These are phyloP conservation scores for Lagenaria siceraria DNA, from an alignment of 306 rosid genomes.

Conservation along the genomic window DNA sequence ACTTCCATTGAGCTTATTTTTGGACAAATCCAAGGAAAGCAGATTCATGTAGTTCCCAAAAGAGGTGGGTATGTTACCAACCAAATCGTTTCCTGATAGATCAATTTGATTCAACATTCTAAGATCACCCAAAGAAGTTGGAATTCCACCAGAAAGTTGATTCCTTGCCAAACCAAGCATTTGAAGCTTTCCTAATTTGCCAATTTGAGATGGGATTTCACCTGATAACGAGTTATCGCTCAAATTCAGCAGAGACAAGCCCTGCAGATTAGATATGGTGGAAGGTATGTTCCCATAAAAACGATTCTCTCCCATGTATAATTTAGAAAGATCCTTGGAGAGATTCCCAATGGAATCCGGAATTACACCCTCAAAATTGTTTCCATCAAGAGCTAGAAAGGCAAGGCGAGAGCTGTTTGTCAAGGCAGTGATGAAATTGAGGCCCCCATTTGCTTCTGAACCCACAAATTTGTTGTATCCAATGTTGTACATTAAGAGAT, in stretches of 20 bases:
- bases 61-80: conserved; percentile 29
- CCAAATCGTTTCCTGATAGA: conserved; percentile 41
- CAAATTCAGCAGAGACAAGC: conserved; percentile 42
- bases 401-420: conserved; percentile 40
- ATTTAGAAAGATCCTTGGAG: conserved; percentile 26
- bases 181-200: conserved; percentile 32
- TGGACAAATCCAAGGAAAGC: conserved; percentile 49
- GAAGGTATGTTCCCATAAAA: conserved; percentile 46
- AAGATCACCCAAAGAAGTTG: conserved; percentile 46
- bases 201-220: conserved; percentile 46
- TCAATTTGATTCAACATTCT: conserved; percentile 32
- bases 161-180: conserved; percentile 32
- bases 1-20: conserved; percentile 51
- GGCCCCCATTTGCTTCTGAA: conserved; percentile 16
- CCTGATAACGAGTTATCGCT: conserved; percentile 43
- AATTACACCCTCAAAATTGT: conserved; percentile 41
- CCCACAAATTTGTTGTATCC: conserved; percentile 40
- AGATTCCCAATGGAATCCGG: conserved; percentile 64
- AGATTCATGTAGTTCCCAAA: conserved; percentile 35
- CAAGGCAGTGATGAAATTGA: conserved; percentile 42
- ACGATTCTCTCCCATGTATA: conserved; percentile 58
- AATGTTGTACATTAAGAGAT: conserved; percentile 44
- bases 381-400: conserved; percentile 37
- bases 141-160: conserved; percentile 39
- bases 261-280: conserved; percentile 32